Conservation (phyloP, 441 rosid species). For the Theobroma grandiflorum region DNA sequence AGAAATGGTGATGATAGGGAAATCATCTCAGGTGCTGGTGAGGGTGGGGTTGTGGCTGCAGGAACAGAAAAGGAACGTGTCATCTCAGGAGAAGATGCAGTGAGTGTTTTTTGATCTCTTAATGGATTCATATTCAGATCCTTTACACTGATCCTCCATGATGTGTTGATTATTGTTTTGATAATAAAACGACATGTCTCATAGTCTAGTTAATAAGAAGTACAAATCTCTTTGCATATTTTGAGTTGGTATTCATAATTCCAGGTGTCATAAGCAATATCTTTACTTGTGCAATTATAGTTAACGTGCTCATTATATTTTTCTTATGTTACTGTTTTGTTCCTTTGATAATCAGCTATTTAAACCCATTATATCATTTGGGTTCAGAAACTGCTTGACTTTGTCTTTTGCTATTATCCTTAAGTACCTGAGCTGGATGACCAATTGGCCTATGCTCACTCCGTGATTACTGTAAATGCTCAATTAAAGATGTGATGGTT, state of each 20-base stretch:
- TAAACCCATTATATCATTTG: neutral
- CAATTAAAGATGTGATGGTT: neutral
- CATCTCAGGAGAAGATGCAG: conserved; percentile 95
- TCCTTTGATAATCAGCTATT: neutral
- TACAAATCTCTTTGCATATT: neutral
- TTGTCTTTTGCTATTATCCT: neutral
- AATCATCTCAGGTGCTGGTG: conserved; percentile 50
- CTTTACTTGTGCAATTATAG: neutral
- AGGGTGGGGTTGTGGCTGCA: conserved; percentile 91
- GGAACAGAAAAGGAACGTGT: conserved; percentile 90
- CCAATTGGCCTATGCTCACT: neutral
- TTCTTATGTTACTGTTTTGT: neutral
- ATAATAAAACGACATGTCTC: neutral
- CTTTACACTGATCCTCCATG: neutral
- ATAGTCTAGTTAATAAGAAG: neutral
- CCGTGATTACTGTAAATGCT: neutral
- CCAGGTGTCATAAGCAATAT: neutral
- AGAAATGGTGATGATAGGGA: conserved; percentile 57
- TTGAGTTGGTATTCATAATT: neutral
- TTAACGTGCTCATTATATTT: neutral
- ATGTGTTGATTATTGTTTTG: neutral
- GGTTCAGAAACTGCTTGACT: neutral
- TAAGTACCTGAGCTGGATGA: neutral
- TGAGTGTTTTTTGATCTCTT: conserved; percentile 44
- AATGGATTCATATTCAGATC: neutral